phyloP scores from a whole-genome alignment of 2,329 filamentous ascomycete genomes.

The Malbranchea cinnamomea region DNA sequence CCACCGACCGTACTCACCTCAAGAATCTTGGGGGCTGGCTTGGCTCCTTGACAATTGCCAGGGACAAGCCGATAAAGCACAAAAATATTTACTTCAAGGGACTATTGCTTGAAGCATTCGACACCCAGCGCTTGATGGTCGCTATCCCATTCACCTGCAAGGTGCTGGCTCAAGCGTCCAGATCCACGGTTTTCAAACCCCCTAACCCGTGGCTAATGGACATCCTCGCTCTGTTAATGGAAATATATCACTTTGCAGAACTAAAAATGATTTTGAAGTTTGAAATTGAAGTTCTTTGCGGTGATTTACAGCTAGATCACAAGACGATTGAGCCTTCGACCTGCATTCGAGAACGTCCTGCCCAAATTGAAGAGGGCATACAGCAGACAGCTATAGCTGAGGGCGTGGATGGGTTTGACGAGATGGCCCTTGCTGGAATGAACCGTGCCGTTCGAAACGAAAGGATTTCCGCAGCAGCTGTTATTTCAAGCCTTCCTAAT shows the following conservation, averaged over 20 bases:
- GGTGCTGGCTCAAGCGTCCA: constrained; percentile 68
- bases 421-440: constrained; percentile 61
- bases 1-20: constrained; percentile 70
- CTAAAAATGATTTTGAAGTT: constrained; percentile 96
- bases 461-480: constrained; percentile 59
- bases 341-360: constrained; percentile 61
- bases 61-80: constrained; percentile 89
- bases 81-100: constrained; percentile 97
- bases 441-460: constrained; percentile 52
- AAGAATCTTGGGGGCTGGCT: constrained; percentile 94
- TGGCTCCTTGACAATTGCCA: constrained; percentile 78
- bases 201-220: constrained; percentile 98
- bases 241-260: constrained; percentile 84
- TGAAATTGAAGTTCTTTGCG: constrained; percentile 94
- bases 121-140: constrained; percentile 78
- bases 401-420: constrained; percentile 66
- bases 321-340: constrained; percentile 79
- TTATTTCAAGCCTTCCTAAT: constrained; percentile 70
- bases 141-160: constrained; percentile 98
- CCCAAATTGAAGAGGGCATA: constrained; percentile 45
- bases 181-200: constrained; percentile 78
- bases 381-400: constrained; percentile 44
- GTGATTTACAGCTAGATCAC: constrained; percentile 79
- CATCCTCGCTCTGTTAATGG: constrained; percentile 76
- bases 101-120: constrained; percentile 80